Evolutionary conservation across 2,329 filamentous ascomycete species (phyloP), one percentile per base, ranked within the genome.

Genomic region (Davidsoniella virescens): DNA sequence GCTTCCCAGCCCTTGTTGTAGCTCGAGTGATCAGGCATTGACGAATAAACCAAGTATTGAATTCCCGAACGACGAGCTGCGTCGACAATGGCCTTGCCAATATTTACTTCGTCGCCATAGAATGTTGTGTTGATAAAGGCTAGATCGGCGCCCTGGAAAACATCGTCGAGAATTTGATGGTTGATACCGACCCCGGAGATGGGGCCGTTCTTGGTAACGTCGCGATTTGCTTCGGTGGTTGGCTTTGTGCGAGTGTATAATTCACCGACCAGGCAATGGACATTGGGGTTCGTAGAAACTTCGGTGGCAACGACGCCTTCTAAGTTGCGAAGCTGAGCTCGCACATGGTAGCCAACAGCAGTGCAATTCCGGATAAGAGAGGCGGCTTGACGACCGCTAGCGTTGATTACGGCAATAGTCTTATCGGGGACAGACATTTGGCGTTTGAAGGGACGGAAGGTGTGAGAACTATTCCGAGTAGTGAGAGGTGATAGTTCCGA

Each of bases 121-220:
- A 94, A 93, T 4, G 87, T 94, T 40, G 92, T 98, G 69, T 98
- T 98, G 70, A 96, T 87, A 65, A 96, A 98, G 53, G 92, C 92
- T 47, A 93, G 74, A 58, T 93, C 83, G 18, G 85, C 83, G 54
- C 85, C 87, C 37, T 74, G 70, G 71, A 96, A 96, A 17, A 96
- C 73, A 56, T 83, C 73, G 49, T 76, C 72, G 60, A 94, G 83
- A 56, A 94, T 65, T 1, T 71, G 70, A 58, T 80, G 73, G 62
- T 87, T 86, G 60, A 90, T 77, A 55, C 82, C 75, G 55, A 78
- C 72, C 41, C 74, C 75, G 40, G 70, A 70, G 48, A 78, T 82
- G 59, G 62, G 76, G 55, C 64, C 84, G 69, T 71, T 83, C 66
- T 68, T 73, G 47, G 82, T 84, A 59, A 93, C 82, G 65, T 78